phyloP scores from a whole-genome alignment of 129 eudicot genomes.

The Chrysanthemum makinoi region DNA sequence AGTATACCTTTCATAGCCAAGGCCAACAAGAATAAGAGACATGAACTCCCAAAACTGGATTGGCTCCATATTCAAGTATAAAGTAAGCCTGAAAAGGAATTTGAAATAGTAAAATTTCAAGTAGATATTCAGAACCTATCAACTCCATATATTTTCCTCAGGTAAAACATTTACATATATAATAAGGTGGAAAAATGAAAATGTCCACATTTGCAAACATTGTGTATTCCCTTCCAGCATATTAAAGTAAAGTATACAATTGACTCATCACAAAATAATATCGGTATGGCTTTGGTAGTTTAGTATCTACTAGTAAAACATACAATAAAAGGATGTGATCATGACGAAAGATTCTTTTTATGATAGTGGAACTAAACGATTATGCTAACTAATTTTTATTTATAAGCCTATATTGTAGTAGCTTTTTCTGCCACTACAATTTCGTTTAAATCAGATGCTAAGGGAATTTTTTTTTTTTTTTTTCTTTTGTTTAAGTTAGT shows the following conservation, averaged over 20 bases:
- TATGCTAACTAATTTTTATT: neutral
- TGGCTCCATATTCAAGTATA: conserved; percentile 92
- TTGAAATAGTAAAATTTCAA: neutral
- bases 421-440: neutral
- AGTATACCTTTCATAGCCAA: conserved; percentile 91
- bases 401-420: neutral
- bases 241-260: neutral
- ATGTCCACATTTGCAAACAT: too few species aligned
- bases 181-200: neutral
- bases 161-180: conserved; percentile 17
- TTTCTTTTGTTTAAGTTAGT: neutral
- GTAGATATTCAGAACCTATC: neutral
- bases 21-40: conserved; percentile 83
- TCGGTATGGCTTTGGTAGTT: conserved; percentile 4
- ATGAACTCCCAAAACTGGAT: conserved; percentile 94
- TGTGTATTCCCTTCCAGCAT: neutral
- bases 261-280: conserved; percentile 1
- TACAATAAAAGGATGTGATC: neutral
- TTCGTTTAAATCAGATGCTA: neutral
- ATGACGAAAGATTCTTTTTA: neutral
- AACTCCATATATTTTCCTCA: neutral
- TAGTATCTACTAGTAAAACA: neutral
- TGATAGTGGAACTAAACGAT: neutral
- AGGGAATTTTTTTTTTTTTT: neutral
- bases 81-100: conserved; percentile 75